Conservation (phyloP, 768 basidiomycete genomes). For the Terana coerulea region DNA sequence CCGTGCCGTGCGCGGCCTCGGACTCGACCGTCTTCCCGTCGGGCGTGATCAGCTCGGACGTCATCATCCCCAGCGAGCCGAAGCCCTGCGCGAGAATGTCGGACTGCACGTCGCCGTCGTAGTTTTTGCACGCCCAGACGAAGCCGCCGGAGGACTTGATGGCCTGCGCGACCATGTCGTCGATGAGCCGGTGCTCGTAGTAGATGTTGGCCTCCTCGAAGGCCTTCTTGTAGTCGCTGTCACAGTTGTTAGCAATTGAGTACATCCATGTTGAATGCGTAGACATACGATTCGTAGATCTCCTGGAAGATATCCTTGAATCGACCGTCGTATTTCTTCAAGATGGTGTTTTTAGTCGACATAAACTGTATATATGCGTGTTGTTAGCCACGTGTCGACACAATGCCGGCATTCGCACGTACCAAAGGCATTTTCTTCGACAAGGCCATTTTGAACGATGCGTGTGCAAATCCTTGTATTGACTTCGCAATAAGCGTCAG, state of each 20-base stretch:
- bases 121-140: conserved; percentile 69
- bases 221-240: conserved; percentile 61
- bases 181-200: conserved; percentile 96
- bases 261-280: no score
- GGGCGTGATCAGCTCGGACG: conserved; percentile 90
- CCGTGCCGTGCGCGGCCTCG: conserved; percentile 97
- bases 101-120: conserved; percentile 61
- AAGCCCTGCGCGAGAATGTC: conserved; percentile 98
- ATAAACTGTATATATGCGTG: conserved; percentile 63
- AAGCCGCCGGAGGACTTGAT: conserved; percentile 93
- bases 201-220: conserved; percentile 74
- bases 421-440: conserved; percentile 74
- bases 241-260: not conserved
- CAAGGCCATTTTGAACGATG: conserved; percentile 96
- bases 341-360: conserved; percentile 97
- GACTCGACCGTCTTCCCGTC: conserved; percentile 91
- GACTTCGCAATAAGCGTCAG: conserved; percentile 63
- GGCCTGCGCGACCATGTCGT: conserved; percentile 98
- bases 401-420: conserved; percentile 14
- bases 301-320: conserved; percentile 99
- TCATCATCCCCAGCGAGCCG: conserved; percentile 98
- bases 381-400: not conserved
- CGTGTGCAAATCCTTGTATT: conserved; percentile 93
- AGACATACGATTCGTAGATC: conserved; percentile 73
- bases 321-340: conserved; percentile 97